These are phyloP conservation scores for Rutstroemia sp. DNA, from an alignment of 2,329 filamentous ascomycete genomes.

Conservation along the genomic window DNA sequence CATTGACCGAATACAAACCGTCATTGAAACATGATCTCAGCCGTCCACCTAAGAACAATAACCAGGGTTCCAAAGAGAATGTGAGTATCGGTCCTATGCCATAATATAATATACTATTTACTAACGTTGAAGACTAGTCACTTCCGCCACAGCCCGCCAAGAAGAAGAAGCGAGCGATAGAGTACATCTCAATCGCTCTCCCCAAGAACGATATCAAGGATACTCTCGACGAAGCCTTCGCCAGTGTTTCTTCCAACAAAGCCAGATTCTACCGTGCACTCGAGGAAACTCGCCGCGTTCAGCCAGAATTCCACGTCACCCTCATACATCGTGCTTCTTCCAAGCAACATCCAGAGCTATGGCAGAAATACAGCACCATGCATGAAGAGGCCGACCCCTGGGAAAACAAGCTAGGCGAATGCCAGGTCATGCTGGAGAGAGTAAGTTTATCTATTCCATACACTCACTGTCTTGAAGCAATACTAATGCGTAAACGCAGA, in stretches of 20 bases:
- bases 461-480: background rate
- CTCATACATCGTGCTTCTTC: slow-evolving; percentile 72
- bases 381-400: slow-evolving; percentile 33
- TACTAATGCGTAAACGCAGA: slow-evolving; percentile 27
- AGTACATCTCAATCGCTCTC: slow-evolving; percentile 58
- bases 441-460: slow-evolving; percentile 30
- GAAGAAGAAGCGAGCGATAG: slow-evolving; percentile 46
- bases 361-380: slow-evolving; percentile 63
- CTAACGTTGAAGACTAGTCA: background rate
- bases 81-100: background rate
- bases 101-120: background rate
- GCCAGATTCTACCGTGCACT: slow-evolving; percentile 70
- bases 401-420: slow-evolving; percentile 49
- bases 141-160: slow-evolving; percentile 30
- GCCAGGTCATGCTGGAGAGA: slow-evolving; percentile 56
- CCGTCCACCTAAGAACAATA: slow-evolving; percentile 37
- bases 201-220: slow-evolving; percentile 42
- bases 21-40: slow-evolving; percentile 69
- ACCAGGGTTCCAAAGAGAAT: slow-evolving; percentile 27
- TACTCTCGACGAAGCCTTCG: slow-evolving; percentile 66
- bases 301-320: slow-evolving; percentile 87
- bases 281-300: slow-evolving; percentile 65
- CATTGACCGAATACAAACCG: slow-evolving; percentile 71
- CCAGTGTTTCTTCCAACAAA: slow-evolving; percentile 40
- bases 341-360: slow-evolving; percentile 58